Evolutionary conservation across 1,139 yeast genomes (phyloP), one percentile per base, ranked within the genome.

Genomic region (Pichia sp.): DNA sequence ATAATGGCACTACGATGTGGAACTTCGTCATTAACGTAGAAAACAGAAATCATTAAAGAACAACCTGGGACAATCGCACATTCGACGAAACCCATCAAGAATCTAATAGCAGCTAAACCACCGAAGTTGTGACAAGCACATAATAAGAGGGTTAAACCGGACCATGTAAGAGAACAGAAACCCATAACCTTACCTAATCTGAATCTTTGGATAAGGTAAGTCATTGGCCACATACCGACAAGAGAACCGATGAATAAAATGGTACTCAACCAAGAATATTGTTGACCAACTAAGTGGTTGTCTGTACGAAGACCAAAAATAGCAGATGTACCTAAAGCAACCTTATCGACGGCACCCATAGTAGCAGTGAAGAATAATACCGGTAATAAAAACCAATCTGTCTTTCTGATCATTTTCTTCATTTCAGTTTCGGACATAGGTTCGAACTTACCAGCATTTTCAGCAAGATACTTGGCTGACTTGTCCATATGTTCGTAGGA

Each of bases 21-120:
- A 50, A 67, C 76, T 61, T 74, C 81, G 35, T 66, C 71, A 55
- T 64, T 67, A 38, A 68, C 70, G 62, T 76, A 79, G 69, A 75
- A 80, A 60, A 73, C 76, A 9, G 76, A 67, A 6, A 81, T 73
- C 33, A 80, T 65, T 42, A 76, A 67, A 30, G 76, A 73, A 52
- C 75, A 70, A 8, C 76, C 73, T 7, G 83, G 82, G 4, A 79
- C 71, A 7, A 73, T 67, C 46, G 70, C 67, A 48, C 71, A 62
- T 55, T 76, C 81, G 24, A 72, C 65, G 55, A 70, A 62, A 0
- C 81, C 81, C 38, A 75, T 56, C 31, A 76, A 53, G 9, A 73
- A 69, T 54, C 81, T 66, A 20, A 41, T 41, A 14, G 44, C 39
- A 20, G 44, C 44, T 37, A 41, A 71, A 67, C 44, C 44, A 18